Evolutionary conservation across 2,329 filamentous ascomycete species (phyloP).

Genomic region (Mycogone perniciosa): DNA sequence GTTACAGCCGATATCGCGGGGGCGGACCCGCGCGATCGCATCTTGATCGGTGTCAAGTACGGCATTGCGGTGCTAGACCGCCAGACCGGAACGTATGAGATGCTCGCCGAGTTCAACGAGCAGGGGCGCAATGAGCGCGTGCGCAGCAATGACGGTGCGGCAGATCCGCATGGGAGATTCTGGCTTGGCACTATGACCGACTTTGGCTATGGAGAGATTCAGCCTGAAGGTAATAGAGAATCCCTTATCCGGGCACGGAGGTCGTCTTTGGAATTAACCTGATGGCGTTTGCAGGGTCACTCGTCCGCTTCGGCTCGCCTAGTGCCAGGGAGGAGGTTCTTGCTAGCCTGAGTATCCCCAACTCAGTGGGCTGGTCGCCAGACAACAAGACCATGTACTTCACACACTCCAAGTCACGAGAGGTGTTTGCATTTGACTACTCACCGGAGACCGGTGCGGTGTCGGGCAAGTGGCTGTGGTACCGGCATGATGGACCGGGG

Average conservation of each 20-base stretch:
- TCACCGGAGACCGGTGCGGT: constrained; percentile 56
- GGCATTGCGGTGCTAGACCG: constrained; percentile 75
- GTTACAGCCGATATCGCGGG: constrained; percentile 77
- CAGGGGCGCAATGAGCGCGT: constrained; percentile 43
- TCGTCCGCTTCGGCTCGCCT: constrained; percentile 60
- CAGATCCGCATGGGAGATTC: constrained; percentile 73
- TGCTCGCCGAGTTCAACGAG: constrained; percentile 44
- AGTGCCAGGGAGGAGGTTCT: constrained; percentile 55
- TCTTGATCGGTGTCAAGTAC: constrained; percentile 74
- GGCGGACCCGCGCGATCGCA: constrained; percentile 52
- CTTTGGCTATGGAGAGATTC: constrained; percentile 49
- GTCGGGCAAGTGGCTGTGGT: constrained; percentile 65
- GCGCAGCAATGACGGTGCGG: constrained; percentile 73
- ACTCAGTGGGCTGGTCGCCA: constrained; percentile 74
- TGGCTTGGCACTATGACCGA: constrained; percentile 88
- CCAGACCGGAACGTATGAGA: constrained; percentile 46
- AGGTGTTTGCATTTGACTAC: constrained; percentile 72
- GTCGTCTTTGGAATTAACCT: not conserved
- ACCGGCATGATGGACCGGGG: constrained; percentile 58
- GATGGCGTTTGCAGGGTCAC: constrained; percentile 46
- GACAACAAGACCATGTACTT: constrained; percentile 72
- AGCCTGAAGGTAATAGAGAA: constrained; percentile 47
- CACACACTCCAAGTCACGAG: constrained; percentile 66
- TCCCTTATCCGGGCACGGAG: not conserved
- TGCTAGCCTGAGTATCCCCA: constrained; percentile 68